These are phyloP conservation scores for Aspergillus diversus DNA, from an alignment of 495 filamentous ascomycete genomes.

Conservation along the genomic window DNA sequence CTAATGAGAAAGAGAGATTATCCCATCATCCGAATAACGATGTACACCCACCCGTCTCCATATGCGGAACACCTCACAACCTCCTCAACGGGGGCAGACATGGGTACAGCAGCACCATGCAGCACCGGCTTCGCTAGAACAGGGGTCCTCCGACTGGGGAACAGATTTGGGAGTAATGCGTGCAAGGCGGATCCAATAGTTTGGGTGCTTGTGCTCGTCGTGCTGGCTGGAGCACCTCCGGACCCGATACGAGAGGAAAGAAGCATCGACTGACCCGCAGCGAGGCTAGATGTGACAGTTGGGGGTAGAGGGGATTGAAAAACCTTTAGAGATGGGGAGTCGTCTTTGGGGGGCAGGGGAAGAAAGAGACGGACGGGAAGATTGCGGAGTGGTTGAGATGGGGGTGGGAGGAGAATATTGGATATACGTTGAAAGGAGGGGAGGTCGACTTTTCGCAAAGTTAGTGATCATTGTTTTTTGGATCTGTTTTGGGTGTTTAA, in stretches of 20 bases:
- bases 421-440: conserved; percentile 72
- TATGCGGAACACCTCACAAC: conserved; percentile 81
- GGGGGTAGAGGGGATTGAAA: conserved; percentile 70
- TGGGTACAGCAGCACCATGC: conserved; percentile 84
- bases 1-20: conserved; percentile 22
- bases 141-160: conserved; percentile 82
- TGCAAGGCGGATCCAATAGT: conserved; percentile 85
- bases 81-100: conserved; percentile 83
- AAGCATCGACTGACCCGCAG: conserved; percentile 32
- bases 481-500: neutral
- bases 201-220: conserved; percentile 45
- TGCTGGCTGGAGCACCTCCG: neutral
- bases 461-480: conserved; percentile 14
- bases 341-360: conserved; percentile 60
- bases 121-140: conserved; percentile 90
- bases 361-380: conserved; percentile 88
- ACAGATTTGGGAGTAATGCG: conserved; percentile 75
- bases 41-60: conserved; percentile 88
- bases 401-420: conserved; percentile 75
- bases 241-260: conserved; percentile 33
- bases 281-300: conserved; percentile 30
- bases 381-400: conserved; percentile 71
- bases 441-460: conserved; percentile 65
- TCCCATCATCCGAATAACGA: conserved; percentile 77
- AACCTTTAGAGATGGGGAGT: conserved; percentile 60